A percentile compares a stretch with the other conserved stretches of the same genome.
Evolutionary conservation across 2,329 filamentous ascomycete species (phyloP).

Genomic region (Leptographium flavum): DNA sequence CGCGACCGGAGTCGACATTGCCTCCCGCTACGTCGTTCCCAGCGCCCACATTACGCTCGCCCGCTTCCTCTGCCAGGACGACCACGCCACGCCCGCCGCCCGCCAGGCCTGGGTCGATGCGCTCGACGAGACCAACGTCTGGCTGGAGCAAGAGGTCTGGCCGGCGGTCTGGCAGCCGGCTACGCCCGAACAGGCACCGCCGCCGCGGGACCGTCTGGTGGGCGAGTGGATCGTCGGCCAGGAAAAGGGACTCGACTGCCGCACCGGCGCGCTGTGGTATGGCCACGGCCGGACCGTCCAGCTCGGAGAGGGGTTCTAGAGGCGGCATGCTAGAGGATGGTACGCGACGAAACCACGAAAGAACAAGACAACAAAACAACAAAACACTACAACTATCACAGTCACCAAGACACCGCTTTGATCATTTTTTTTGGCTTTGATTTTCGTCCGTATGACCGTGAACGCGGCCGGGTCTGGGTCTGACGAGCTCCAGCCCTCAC

Average conservation of each 20-base stretch:
- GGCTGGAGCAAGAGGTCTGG: conserved; percentile 61
- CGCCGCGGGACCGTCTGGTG: conserved; percentile 22
- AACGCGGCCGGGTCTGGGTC: not conserved
- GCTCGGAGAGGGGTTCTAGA: conserved; percentile 44
- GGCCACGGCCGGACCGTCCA: conserved; percentile 62
- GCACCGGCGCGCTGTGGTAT: conserved; percentile 73
- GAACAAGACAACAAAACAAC: too few relatives aligned
- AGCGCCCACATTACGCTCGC: conserved; percentile 82
- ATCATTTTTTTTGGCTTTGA: conserved; percentile 6
- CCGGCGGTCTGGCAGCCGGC: conserved; percentile 21
- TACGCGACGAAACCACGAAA: not conserved
- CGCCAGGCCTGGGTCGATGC: conserved; percentile 50
- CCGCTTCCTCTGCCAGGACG: conserved; percentile 56
- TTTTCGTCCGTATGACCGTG: conserved; percentile 1
- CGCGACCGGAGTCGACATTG: conserved; percentile 52
- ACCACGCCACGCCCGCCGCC: conserved; percentile 44
- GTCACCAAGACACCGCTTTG: not conserved
- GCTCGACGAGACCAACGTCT: conserved; percentile 65
- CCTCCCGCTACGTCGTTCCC: conserved; percentile 73
- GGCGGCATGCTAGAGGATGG: too few relatives aligned
- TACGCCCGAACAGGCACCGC: conserved; percentile 4
- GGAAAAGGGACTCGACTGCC: conserved; percentile 64
- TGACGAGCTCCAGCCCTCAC: not conserved
- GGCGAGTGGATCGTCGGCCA: conserved; percentile 83
- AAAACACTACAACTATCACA: too few relatives aligned